Evolutionary conservation across 768 basidiomycete species (phyloP), one percentile per base, ranked within the genome.

Genomic region (Mrakia gelida): DNA sequence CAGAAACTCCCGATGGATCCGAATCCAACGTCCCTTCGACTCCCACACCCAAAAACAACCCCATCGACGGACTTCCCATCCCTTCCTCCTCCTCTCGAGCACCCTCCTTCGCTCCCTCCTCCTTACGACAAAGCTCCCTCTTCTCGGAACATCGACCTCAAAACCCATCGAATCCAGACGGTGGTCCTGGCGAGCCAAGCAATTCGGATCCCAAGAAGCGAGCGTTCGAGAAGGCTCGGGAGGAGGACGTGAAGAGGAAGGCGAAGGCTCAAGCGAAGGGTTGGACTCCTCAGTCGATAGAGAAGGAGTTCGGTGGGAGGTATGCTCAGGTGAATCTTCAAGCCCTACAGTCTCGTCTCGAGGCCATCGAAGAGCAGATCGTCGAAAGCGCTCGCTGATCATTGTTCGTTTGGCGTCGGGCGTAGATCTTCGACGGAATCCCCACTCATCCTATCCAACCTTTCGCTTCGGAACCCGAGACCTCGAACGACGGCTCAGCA

Each of bases 221-320:
- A 16, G 76, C 61, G 28, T 77, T 77, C 43, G 76, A 77, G 34
- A 49, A 63, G 28, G 76, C 54, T 15, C 34, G 70, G 21, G 70
- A 59, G 70, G 76, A 72, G 45, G 76, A 77, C 59, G 76, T 62
- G n/a, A 71, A 72, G 59, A 32, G 76, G 43, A 71, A 56, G 32
- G 62, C 43, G 13, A 67, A 80, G 52, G 76, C 73, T 8, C 62
- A 80, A 49, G 76, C 76, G 1, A 56, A 73, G 28, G 76, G 73
- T 3, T 80, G 79, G 79, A 77, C 79, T n/a, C 54, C 75, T 23
- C 76, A 77, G 61, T 70, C 38, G 32, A 75, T 80, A 52, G 76
- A 73, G 65, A 49, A 74, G 30, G 70, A 67, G n/a, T 80, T 77
- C 28, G 76, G 67, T 23, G 79, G 76, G 38, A 72, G 79, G 18